phyloP scores from a whole-genome alignment of 208 protist species.

The Trypanosoma mega region DNA sequence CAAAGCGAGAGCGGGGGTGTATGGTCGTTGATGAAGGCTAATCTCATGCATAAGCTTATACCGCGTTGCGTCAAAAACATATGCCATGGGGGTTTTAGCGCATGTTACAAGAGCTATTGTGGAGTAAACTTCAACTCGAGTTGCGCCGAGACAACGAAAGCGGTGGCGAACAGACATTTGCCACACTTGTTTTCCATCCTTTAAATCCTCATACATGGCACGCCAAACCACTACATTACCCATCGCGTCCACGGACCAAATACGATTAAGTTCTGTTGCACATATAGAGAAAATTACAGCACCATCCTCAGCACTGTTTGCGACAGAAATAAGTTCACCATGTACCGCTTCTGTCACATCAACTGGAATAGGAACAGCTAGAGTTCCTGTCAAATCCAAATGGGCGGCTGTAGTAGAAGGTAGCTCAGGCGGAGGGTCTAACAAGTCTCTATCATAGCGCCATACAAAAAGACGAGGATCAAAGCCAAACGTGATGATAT shows the following conservation, averaged over 20 bases:
- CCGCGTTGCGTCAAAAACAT: slow-evolving; percentile 56
- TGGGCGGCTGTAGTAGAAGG: not conserved
- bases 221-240: slow-evolving; percentile 73
- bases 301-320: slow-evolving; percentile 28
- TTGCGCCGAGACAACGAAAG: slow-evolving; percentile 47
- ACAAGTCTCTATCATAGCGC: slow-evolving; percentile 31
- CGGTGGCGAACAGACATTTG: slow-evolving; percentile 55
- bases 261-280: slow-evolving; percentile 47
- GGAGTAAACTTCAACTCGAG: slow-evolving; percentile 43
- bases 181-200: slow-evolving; percentile 34
- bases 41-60: slow-evolving; percentile 52
- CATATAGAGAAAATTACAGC: slow-evolving; percentile 49
- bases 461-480: slow-evolving; percentile 56
- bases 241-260: slow-evolving; percentile 71
- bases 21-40: slow-evolving; percentile 35
- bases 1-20: slow-evolving; percentile 34
- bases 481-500: slow-evolving; percentile 78
- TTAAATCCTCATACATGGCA: slow-evolving; percentile 29
- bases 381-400: not conserved
- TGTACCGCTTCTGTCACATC: not conserved
- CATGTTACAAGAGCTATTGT: slow-evolving; percentile 59
- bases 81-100: slow-evolving; percentile 40
- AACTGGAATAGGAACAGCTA: not conserved
- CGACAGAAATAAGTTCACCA: slow-evolving; percentile 30
- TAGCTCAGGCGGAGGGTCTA: not conserved